Base-by-base conservation (phyloP, 768 basidiomycete species). In the Boletus reticuloceps region DNA sequence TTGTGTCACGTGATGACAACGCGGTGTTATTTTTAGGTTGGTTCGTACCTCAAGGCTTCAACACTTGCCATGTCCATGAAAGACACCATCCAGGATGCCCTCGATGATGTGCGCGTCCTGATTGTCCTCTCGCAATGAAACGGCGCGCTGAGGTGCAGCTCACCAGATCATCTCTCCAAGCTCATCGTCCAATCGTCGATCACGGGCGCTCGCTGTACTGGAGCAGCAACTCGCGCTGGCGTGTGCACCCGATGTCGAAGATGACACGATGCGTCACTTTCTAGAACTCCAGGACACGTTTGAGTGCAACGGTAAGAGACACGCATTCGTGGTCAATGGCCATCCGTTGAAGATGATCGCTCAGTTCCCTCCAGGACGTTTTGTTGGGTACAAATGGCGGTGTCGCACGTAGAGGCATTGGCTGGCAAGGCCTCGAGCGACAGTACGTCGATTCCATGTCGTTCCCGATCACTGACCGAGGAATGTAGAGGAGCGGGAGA, bases 281-380 rank as follows among this genome's bases (percentile, higher is more conserved):
- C 66, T 85, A 19, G 77, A 81, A 11, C 72, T 91, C 40, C 91
- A 94, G 66, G 82, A 88, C 60, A 83, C 83, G 1, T 92, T 94
- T 60, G 88, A 93, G 68, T 90, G 86, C 69, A 94, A 94, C 64
- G 76, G 91, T 91, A 61, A 56, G 88, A 64, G 37, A 14, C 53
- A 43, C 53, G 40, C 14, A 12, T 34, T 55, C 16, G 37, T 4
- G 50, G 19, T 38, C 39, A 17, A 45, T 29, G 11, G 39, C 47
- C 36, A 27, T 27, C 47, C 51, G 32, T 56, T 62, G 38, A 60
- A 61, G 32, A 45, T 47, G 22, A 25, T 31, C 7, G 29, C 37
- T n/a, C 52, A 93, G 91, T 93, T 36, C 82, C 89, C 4, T 81
- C 82, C 1, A 79, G 87, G 50, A 64, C 89, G 6, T 69, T 91